Evolutionary conservation across 805 yeast genomes (phyloP).

Genomic region (Zygotorulaspora danielsina): DNA sequence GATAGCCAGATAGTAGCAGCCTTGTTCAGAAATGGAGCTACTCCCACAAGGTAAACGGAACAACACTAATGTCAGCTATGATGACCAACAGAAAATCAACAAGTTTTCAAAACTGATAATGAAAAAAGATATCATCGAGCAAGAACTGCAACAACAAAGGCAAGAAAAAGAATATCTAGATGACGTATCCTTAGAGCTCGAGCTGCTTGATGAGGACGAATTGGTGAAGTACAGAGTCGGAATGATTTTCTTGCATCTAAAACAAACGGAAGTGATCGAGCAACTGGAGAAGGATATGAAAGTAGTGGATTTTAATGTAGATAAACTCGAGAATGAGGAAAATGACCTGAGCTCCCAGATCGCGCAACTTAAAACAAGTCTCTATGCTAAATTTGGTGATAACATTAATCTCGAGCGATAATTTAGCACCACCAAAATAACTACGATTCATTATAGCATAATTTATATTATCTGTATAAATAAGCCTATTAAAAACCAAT

Average conservation of each 20-base stretch:
- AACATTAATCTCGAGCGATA: conserved; percentile 77
- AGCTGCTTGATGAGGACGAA: conserved; percentile 75
- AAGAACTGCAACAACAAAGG: conserved; percentile 44
- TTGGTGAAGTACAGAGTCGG: conserved; percentile 74
- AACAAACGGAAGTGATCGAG: conserved; percentile 61
- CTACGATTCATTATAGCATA: too few species aligned
- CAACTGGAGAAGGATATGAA: conserved; percentile 62
- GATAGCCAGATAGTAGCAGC: too few species aligned
- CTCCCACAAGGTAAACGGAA: conserved; percentile 43
- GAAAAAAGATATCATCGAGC: conserved; percentile 56
- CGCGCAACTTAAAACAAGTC: conserved; percentile 57
- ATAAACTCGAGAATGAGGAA: conserved; percentile 43
- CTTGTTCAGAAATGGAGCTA: conserved; percentile 31
- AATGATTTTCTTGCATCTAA: conserved; percentile 65
- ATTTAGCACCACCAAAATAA: neutral
- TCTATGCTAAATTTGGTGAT: conserved; percentile 86
- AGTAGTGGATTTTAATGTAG: conserved; percentile 47
- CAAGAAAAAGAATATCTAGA: conserved; percentile 84
- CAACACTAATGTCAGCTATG: conserved; percentile 41
- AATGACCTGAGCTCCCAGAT: conserved; percentile 52
- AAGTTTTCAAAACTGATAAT: conserved; percentile 78
- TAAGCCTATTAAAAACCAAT: too few species aligned
- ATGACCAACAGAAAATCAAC: conserved; percentile 86
- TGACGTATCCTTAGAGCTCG: conserved; percentile 80
- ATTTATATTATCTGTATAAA: too few species aligned